Percentiles rank a stretch among this genome's conserved stretches.
These are phyloP conservation scores for Ganoderma meredithae DNA, from an alignment of 1,284 basidiomycete genomes.

Conservation along the genomic window DNA sequence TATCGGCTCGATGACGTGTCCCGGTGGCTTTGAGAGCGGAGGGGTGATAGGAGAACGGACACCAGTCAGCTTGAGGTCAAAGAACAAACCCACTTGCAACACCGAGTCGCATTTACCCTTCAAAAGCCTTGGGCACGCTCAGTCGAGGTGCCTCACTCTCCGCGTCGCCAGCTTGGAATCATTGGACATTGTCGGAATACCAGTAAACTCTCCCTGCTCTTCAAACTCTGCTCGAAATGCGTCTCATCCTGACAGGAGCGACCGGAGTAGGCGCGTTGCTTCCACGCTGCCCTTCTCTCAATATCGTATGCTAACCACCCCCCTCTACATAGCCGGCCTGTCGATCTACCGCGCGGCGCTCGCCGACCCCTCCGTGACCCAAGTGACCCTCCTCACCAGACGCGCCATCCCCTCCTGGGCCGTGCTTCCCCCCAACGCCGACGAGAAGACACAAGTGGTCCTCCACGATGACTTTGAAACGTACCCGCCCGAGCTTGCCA, in stretches of 20 bases:
- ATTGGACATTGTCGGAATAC: too few relatives aligned
- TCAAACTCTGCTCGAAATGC: not conserved
- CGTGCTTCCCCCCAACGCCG: slow-evolving; percentile 40
- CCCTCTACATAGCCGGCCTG: slow-evolving; percentile 43
- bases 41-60: not conserved
- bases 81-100: not conserved
- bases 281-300: not conserved
- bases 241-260: not conserved
- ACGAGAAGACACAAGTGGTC: slow-evolving; percentile 42
- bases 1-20: slow-evolving; percentile 2
- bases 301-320: not conserved
- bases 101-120: not conserved
- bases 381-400: slow-evolving; percentile 46
- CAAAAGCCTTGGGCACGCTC: not conserved
- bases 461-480: slow-evolving; percentile 45
- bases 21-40: not conserved
- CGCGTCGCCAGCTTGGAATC: not conserved
- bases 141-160: not conserved
- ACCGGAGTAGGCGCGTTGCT: not conserved
- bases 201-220: too few relatives aligned
- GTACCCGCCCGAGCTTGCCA: slow-evolving; percentile 44
- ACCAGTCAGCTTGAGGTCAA: too few relatives aligned
- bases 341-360: slow-evolving; percentile 48
- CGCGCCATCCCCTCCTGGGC: slow-evolving; percentile 45
- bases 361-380: slow-evolving; percentile 40